A percentile compares a stretch with the other conserved stretches of the same genome.
Conservation (phyloP, 495 filamentous ascomycete species). For the Daldinia decipiens region DNA sequence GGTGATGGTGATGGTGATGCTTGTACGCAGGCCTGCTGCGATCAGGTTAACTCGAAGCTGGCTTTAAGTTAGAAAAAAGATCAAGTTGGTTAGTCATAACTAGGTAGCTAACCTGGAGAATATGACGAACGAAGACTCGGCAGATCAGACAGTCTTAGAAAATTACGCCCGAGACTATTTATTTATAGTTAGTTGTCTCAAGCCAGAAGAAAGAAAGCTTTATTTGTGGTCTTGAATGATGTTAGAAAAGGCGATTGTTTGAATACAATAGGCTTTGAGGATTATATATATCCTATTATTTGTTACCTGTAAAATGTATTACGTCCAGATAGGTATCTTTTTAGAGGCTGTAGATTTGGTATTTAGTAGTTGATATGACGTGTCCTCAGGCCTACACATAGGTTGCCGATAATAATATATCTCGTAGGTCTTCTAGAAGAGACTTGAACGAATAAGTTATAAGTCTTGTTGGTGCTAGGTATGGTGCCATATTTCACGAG, state of each 20-base stretch:
- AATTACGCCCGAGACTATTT: neutral
- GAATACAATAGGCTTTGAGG: neutral
- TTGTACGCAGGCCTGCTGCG: neutral
- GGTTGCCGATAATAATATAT: neutral
- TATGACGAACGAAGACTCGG: neutral
- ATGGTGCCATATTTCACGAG: neutral
- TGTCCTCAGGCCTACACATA: neutral
- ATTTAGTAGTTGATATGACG: neutral
- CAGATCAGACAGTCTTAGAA: neutral
- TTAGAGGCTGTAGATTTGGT: neutral
- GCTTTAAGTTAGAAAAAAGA: neutral
- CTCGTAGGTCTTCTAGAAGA: neutral
- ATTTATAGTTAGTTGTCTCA: neutral
- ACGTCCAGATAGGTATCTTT: neutral
- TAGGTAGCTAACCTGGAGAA: no score
- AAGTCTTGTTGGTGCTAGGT: neutral
- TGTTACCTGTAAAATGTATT: neutral
- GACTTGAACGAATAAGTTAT: neutral
- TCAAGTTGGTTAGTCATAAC: no score
- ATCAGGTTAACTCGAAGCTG: neutral
- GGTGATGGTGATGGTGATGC: neutral
- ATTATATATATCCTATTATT: neutral
- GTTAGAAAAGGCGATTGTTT: neutral
- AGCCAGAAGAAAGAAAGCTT: neutral
- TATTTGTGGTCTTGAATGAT: neutral